Evolutionary conservation across 2,329 filamentous ascomycete species (phyloP).

Genomic region (Trichophaea hybrida): DNA sequence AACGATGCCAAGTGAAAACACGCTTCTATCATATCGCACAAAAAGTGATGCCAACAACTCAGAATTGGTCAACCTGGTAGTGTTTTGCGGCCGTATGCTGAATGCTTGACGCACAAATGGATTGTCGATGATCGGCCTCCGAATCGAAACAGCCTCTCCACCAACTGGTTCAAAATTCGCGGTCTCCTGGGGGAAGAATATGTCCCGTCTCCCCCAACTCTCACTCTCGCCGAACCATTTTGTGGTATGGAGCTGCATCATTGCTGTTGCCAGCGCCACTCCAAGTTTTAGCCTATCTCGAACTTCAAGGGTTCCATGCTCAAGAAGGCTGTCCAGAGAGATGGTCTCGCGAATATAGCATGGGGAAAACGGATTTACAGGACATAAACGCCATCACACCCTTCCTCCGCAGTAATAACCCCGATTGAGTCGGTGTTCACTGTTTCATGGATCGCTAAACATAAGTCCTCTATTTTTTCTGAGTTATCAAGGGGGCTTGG

Average conservation of each 20-base stretch:
- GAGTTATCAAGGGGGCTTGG: background rate
- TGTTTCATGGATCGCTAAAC: background rate
- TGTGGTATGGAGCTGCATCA: conserved; percentile 18
- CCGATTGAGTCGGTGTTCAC: background rate
- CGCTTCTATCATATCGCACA: conserved; percentile 20
- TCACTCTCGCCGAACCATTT: conserved; percentile 14
- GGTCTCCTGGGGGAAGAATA: conserved; percentile 8
- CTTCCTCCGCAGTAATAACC: background rate
- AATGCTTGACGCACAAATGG: background rate
- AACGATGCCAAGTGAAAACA: conserved; percentile 30
- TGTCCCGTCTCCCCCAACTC: conserved; percentile 15
- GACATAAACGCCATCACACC: background rate
- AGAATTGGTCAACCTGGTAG: background rate
- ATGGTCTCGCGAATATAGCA: background rate
- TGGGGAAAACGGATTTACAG: background rate
- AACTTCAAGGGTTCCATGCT: no score
- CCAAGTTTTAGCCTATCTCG: conserved; percentile 3
- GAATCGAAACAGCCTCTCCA: background rate
- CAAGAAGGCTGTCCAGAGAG: background rate
- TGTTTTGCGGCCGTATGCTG: background rate
- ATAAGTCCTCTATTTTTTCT: background rate
- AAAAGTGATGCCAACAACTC: background rate
- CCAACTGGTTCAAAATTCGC: background rate
- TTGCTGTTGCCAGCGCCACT: conserved; percentile 15
- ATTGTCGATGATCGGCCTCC: background rate